These are phyloP conservation scores for Auricularia heimuer DNA, from an alignment of 768 basidiomycete genomes.

Conservation along the genomic window DNA sequence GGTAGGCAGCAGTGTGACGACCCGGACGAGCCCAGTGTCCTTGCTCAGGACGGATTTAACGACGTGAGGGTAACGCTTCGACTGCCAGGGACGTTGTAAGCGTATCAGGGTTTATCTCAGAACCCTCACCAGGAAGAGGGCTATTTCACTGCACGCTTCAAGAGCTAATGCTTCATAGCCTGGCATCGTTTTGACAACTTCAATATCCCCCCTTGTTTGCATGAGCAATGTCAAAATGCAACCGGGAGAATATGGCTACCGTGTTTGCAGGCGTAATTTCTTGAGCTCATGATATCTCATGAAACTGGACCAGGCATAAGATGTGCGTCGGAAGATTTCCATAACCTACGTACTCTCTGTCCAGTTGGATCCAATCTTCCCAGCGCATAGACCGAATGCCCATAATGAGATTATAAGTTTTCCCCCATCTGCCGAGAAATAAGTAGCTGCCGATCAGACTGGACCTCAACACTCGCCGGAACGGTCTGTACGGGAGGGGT, in stretches of 20 bases:
- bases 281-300: not conserved
- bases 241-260: not conserved
- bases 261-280: not conserved
- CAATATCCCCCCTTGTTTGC: not conserved
- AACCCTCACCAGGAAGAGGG: not conserved
- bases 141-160: not conserved
- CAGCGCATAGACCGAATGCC: not conserved
- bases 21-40: slow-evolving; percentile 39
- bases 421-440: not conserved
- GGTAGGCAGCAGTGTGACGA: slow-evolving; percentile 41
- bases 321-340: not conserved
- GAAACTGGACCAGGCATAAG: not conserved
- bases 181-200: not conserved
- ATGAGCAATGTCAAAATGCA: not conserved
- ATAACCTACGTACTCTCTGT: not conserved
- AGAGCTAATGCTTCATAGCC: not conserved
- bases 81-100: not conserved
- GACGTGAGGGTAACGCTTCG: not conserved
- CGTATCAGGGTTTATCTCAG: not conserved
- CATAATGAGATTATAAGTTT: not conserved
- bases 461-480: not conserved
- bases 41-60: not conserved
- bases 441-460: not conserved
- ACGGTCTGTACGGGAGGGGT: not conserved
- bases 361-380: not conserved